Evolutionary conservation across 768 basidiomycete species (phyloP), one percentile per base, ranked within the genome.

Genomic region (Paxillus involutus): DNA sequence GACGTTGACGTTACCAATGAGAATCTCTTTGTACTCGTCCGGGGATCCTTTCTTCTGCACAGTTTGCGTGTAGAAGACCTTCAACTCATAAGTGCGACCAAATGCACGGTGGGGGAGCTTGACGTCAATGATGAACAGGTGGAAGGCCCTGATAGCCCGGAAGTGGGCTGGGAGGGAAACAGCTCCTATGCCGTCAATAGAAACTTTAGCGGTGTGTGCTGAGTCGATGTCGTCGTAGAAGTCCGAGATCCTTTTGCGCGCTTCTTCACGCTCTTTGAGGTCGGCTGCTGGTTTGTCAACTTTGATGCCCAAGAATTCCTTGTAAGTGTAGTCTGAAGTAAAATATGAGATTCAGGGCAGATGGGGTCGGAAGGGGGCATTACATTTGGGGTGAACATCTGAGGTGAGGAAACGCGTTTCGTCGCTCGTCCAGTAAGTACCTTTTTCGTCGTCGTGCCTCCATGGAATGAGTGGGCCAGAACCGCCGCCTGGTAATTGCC

Each of bases 251-350:
- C 45, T 55, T 11, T 56, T 52, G 24, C 67, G 68, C 1, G 59
- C 64, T 26, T 49, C 43, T 39, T 60, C 52, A 13, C 63, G 62
- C 30, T 64, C 56, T 44, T 58, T 26, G 10, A 51, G 40, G 21
- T 19, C 47, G 3, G 44, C 26, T 9, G 64, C 44, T 0, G 62
- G 41, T 29, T 55, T 47, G 43, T 71, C 59, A 8, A 71, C 68
- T 32, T 69, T 60, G 16, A 69, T 45, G 14, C 64, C 64, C 44
- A 46, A 37, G 32, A 69, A 62, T 40, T 59, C 54, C n/a, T 57
- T 49, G 40, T 70, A 69, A 12, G 69, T 62, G 47, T 69, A 69
- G 10, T 64, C 68, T 69, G 32, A 3, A 48, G 16, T 35, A 17
- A 37, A 19, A 19, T 1, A 36, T 55, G 14, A 55, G 39, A 29